A percentile compares a stretch with the other conserved stretches of the same genome.
phyloP scores from a whole-genome alignment of 2,329 filamentous ascomycete genomes.

The Ambrosiella beaveri region DNA sequence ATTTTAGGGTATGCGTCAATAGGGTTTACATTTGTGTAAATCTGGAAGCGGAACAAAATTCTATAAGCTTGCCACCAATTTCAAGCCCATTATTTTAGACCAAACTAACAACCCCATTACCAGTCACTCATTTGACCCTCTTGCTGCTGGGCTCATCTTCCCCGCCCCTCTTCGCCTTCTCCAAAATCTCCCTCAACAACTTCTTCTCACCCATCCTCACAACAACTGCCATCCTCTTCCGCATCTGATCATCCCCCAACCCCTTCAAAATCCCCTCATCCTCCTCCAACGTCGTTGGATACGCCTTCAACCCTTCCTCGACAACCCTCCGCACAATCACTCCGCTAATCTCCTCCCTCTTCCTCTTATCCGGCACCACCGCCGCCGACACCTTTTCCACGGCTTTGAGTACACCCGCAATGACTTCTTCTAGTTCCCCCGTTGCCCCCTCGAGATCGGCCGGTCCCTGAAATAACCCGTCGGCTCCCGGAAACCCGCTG shows the following conservation, averaged over 20 bases:
- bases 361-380: constrained; percentile 31
- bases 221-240: constrained; percentile 40
- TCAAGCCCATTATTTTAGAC: not conserved
- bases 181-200: constrained; percentile 38
- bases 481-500: constrained; percentile 31
- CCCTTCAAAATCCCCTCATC: constrained; percentile 23
- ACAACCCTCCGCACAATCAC: constrained; percentile 25
- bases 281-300: constrained; percentile 25
- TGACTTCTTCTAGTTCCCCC: constrained; percentile 33
- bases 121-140: not conserved
- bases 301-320: constrained; percentile 23
- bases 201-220: constrained; percentile 59
- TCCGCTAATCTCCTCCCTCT: constrained; percentile 29
- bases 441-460: constrained; percentile 27
- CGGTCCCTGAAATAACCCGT: constrained; percentile 26
- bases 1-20: too few relatives aligned
- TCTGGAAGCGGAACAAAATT: too few relatives aligned
- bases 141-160: not conserved
- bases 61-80: not conserved
- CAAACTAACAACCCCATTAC: too few relatives aligned
- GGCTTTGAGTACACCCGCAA: constrained; percentile 32
- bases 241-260: not conserved
- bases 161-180: constrained; percentile 13
- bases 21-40: too few relatives aligned
- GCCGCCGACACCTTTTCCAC: constrained; percentile 28